Conservation (phyloP, 2,329 filamentous ascomycete genomes). For the Aspergillus latus region DNA sequence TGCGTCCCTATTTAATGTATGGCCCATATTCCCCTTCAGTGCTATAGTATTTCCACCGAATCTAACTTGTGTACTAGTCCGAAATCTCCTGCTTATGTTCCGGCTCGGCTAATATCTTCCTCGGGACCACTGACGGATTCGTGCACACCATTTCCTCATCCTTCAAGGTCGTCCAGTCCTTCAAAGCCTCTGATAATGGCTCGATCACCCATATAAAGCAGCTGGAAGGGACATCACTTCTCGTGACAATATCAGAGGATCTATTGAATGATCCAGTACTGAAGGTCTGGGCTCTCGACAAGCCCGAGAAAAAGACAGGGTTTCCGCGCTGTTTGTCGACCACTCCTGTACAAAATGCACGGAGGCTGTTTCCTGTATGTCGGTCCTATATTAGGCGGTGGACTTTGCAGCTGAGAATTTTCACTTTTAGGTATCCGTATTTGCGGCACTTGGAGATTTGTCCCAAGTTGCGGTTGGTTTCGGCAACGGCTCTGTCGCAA, state of each 20-base stretch:
- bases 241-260: conserved; percentile 82
- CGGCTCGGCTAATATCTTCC: conserved; percentile 83
- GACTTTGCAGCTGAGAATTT: no score
- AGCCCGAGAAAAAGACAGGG: conserved; percentile 89
- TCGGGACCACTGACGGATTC: conserved; percentile 79
- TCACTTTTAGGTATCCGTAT: conserved; percentile 65
- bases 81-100: conserved; percentile 82
- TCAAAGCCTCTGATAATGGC: conserved; percentile 75
- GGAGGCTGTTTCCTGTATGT: conserved; percentile 84
- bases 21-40: conserved; percentile 28
- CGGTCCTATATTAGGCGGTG: not conserved
- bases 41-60: not conserved
- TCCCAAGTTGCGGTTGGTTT: conserved; percentile 94
- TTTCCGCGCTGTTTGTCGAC: conserved; percentile 85
- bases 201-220: conserved; percentile 90
- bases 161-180: conserved; percentile 84
- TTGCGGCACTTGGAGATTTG: conserved; percentile 81
- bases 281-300: conserved; percentile 97
- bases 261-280: conserved; percentile 81
- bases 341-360: conserved; percentile 80
- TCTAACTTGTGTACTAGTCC: conserved; percentile 37
- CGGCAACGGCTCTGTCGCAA: conserved; percentile 88
- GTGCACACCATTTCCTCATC: conserved; percentile 83
- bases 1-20: conserved; percentile 75
- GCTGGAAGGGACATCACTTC: conserved; percentile 78